A percentile compares a stretch with the other conserved stretches of the same genome.
These are phyloP conservation scores for Gomphus bonarii DNA, from an alignment of 1,284 basidiomycete genomes.

Conservation along the genomic window DNA sequence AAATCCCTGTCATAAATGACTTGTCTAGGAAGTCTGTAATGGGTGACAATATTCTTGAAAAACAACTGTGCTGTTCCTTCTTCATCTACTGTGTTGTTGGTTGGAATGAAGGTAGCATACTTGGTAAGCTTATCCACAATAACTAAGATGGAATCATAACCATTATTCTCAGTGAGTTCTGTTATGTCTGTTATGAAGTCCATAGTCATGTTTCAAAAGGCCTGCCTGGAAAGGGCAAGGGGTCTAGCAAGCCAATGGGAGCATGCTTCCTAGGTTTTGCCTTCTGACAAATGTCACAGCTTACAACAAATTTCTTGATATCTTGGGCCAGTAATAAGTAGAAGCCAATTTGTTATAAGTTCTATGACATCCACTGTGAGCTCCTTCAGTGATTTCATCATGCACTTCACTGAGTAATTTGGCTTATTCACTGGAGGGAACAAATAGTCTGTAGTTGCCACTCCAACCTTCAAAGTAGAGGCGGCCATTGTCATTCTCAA, in stretches of 20 bases:
- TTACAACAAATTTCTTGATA: too few relatives aligned
- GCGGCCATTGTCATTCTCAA: constrained; percentile 14
- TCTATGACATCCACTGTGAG: too few relatives aligned
- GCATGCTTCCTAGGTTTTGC: background rate
- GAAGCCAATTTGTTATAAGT: too few relatives aligned
- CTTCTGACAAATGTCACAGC: background rate
- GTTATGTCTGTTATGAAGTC: background rate
- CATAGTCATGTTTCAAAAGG: background rate
- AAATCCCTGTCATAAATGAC: constrained; percentile 22
- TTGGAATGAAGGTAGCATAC: background rate
- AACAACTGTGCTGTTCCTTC: background rate
- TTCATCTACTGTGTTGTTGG: background rate
- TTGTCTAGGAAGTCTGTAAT: constrained; percentile 18
- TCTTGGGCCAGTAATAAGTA: too few relatives aligned
- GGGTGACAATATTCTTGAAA: constrained; percentile 11
- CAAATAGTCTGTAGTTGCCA: background rate
- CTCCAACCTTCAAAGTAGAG: background rate
- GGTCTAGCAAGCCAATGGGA: background rate
- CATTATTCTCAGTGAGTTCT: background rate
- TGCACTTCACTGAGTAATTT: background rate
- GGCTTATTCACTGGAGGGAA: background rate
- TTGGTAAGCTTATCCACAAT: background rate
- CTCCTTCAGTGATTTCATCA: background rate
- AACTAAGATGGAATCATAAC: background rate
- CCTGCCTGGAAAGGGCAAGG: background rate